Percentiles rank a stretch among this genome's conserved stretches.
Evolutionary conservation across 768 basidiomycete genomes (phyloP).

Genomic region (Daedalea quercina): DNA sequence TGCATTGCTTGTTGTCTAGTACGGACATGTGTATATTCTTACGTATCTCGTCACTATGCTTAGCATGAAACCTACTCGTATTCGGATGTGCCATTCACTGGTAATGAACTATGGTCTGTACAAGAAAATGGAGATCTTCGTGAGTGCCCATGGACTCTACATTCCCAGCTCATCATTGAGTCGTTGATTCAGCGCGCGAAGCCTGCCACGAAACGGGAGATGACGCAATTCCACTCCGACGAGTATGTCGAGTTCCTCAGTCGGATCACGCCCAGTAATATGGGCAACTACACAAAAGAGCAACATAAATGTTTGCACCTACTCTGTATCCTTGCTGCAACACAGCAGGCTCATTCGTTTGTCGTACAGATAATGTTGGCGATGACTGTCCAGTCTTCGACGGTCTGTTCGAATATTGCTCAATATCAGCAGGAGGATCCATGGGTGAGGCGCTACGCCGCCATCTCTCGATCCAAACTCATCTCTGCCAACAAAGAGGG

Average conservation of each 20-base stretch:
- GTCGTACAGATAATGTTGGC: slow-evolving; percentile 80
- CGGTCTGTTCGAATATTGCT: slow-evolving; percentile 97
- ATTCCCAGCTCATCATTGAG: background rate
- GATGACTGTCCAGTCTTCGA: slow-evolving; percentile 99
- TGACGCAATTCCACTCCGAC: slow-evolving; percentile 99
- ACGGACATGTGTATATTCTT: background rate
- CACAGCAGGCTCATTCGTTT: background rate
- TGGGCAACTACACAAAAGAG: slow-evolving; percentile 89
- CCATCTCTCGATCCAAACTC: background rate
- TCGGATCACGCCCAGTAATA: slow-evolving; percentile 91
- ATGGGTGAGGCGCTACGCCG: slow-evolving; percentile 65
- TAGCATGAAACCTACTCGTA: slow-evolving; percentile 96
- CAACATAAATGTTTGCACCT: slow-evolving; percentile 81
- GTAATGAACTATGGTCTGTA: slow-evolving; percentile 99
- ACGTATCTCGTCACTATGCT: slow-evolving; percentile 11
- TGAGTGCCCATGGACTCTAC: slow-evolving; percentile 34
- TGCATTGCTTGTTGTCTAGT: too few relatives aligned
- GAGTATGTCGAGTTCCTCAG: slow-evolving; percentile 98
- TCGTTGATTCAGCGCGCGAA: slow-evolving; percentile 73
- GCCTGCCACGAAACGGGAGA: slow-evolving; percentile 98
- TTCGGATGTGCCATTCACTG: slow-evolving; percentile 98
- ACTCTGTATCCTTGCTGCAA: background rate
- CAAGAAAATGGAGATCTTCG: slow-evolving; percentile 99
- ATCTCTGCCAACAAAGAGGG: slow-evolving; percentile 58
- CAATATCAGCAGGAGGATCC: slow-evolving; percentile 98